Evolutionary conservation across 179 eudicot species (phyloP), one percentile per base, ranked within the genome.

Genomic region (Silene coronaria): DNA sequence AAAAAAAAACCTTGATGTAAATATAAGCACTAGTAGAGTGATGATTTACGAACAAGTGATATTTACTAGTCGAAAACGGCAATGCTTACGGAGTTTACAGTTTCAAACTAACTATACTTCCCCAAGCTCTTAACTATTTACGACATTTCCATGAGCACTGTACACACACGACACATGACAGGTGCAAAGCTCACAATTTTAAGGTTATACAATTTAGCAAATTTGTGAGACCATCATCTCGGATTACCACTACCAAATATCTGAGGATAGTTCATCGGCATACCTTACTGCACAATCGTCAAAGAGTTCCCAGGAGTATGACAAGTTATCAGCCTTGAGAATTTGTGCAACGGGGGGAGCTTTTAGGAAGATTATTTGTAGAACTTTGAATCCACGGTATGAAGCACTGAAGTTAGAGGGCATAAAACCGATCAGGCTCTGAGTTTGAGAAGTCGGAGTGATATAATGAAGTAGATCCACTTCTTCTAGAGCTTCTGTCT

Each of bases 401-500:
- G 42, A 28, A 42, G 76, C 45, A 34, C 32, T 30, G 19, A 69
- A 16, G 46, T 55, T 75, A 81, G 58, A 85, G 82, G 79, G 88
- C 88, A 78, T 85, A 85, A 81, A 85, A 82, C 32, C 79, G 82
- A 78, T 85, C 86, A 55, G 81, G 81, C 64, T 85, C 88, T 26
- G 88, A 85, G 59, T 83, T 75, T 21, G 84, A 83, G 71, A 85
- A 77, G 67, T 85, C 86, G 2, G 88, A 80, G 71, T 83, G 86
- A 77, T 85, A 77, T 28, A 77, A 77, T 32, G 88, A 85, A 77
- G 81, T 83, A 42, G 88, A 85, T 38, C 81, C 84, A 6, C 86
- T 88, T 77, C 85, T 79, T 81, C 80, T 88, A 13, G 90, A 78
- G 67, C 88, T 88, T 75, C 85, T 83, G 67, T 84, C 85, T 77